Evolutionary conservation across 495 filamentous ascomycete species (phyloP), one percentile per base, ranked within the genome.

Genomic region (Immersiella caudata): DNA sequence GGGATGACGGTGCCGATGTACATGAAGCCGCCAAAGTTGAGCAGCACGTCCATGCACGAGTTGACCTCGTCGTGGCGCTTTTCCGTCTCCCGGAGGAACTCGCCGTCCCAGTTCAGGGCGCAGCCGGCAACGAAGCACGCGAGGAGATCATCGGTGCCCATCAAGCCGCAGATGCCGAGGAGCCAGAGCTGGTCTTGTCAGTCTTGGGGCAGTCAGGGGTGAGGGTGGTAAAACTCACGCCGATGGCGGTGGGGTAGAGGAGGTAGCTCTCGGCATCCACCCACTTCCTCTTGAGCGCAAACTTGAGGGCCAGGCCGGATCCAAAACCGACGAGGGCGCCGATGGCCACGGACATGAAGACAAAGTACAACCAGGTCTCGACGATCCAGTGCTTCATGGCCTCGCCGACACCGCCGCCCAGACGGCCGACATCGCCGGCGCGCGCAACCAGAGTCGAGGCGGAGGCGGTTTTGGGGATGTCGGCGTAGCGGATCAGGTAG

Each of bases 91-190:
- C 91, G 82, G 0, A 93, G 89, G 79, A 93, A 96, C 88, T 91
- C 91, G 74, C 94, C 93, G 79, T 86, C 92, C 83, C 90, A 90
- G 55, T 91, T 96, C 70, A 97, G 90, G 8, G 86, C 88, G 76
- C 94, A 95, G 22, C 93, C 93, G 21, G 93, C 93, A 64, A 96
- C 86, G 71, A 97, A 97, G 76, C 92, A 96, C 18, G 93, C 92
- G 9, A 97, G 83, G n/a, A 96, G 88, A 71, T 96, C 93, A 73
- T 96, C 92, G 24, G 89, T 93, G 11, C 93, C 93, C 61, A 96
- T 86, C 78, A 94, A 85, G 18, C 93, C 92, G 67, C 89, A 90
- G 9, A 91, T 93, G 18, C 91, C 91, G 7, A 92, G 82, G 57
- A 94, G 88, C 75, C 94, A 95, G 16, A 86, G 68, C 75, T 77